These are phyloP conservation scores for Solanum lycopersicoides DNA, from an alignment of 257 asterid genomes.

Conservation along the genomic window DNA sequence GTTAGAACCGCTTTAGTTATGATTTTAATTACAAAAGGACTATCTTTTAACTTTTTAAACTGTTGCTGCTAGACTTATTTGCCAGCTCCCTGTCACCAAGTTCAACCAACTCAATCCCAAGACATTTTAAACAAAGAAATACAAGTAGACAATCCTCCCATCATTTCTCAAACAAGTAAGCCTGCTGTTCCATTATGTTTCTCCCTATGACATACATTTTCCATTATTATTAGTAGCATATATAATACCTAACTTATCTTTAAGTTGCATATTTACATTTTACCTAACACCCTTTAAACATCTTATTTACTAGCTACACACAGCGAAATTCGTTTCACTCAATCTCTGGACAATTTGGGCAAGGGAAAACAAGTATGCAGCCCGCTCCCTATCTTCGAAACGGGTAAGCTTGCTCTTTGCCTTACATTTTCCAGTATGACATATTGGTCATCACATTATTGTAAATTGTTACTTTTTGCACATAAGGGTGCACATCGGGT, in stretches of 20 bases:
- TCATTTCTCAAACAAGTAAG: neutral
- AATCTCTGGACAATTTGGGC: neutral
- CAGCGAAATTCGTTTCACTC: too few relatives aligned
- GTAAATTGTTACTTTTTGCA: neutral
- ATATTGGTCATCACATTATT: neutral
- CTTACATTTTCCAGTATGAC: neutral
- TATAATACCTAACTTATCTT: neutral
- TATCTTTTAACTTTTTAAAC: neutral
- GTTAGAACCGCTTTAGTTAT: neutral
- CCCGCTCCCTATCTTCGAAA: neutral
- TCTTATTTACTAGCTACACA: neutral
- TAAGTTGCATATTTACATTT: too few relatives aligned
- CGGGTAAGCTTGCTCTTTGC: neutral
- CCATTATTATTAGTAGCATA: neutral
- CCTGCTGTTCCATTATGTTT: neutral
- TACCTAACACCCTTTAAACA: neutral
- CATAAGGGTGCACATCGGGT: neutral
- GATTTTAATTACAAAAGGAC: neutral
- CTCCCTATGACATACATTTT: neutral
- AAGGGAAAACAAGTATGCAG: neutral
- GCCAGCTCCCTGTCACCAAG: neutral
- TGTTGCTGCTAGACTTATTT: neutral
- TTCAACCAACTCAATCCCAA: neutral
- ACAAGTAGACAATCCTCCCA: neutral
- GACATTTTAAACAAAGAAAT: neutral